Conservation (phyloP, 1,284 basidiomycete genomes). For the Cryptococcus neoformans region DNA sequence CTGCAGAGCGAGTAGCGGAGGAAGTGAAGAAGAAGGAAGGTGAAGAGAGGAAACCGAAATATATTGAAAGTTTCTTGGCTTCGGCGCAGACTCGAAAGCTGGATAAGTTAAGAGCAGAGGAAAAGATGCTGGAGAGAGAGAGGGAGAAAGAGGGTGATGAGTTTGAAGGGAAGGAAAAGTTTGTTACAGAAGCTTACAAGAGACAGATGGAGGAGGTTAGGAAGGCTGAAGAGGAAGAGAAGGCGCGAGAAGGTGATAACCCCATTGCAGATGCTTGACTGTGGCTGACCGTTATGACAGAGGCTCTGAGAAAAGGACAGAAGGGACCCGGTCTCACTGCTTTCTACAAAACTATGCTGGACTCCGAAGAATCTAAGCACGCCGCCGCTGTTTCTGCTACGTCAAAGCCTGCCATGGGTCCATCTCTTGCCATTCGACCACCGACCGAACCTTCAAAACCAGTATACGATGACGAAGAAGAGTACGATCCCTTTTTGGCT, state of each 20-base stretch:
- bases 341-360: constrained; percentile 80
- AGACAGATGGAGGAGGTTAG: constrained; percentile 92
- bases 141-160: constrained; percentile 90
- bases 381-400: constrained; percentile 77
- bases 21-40: constrained; percentile 67
- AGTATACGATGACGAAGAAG: constrained; percentile 38
- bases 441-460: constrained; percentile 18
- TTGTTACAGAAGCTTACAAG: constrained; percentile 97
- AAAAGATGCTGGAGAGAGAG: constrained; percentile 95
- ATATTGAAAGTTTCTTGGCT: constrained; percentile 77
- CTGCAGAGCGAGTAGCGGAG: constrained; percentile 68
- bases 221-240: constrained; percentile 87
- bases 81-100: constrained; percentile 82
- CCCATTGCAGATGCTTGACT: neutral
- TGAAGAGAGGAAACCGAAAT: constrained; percentile 86
- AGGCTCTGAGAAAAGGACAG: constrained; percentile 57
- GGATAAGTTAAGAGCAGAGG: constrained; percentile 91
- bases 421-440: constrained; percentile 36
- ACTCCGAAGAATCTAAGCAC: constrained; percentile 75
- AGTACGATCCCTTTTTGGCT: constrained; percentile 43
- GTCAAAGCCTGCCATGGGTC: constrained; percentile 49
- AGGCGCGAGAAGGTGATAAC: constrained; percentile 67
- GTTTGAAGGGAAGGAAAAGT: constrained; percentile 91
- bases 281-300: constrained; percentile 16
- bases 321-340: constrained; percentile 70